Base-by-base conservation (phyloP, 768 basidiomycete species). In the Grammothele lineata region DNA sequence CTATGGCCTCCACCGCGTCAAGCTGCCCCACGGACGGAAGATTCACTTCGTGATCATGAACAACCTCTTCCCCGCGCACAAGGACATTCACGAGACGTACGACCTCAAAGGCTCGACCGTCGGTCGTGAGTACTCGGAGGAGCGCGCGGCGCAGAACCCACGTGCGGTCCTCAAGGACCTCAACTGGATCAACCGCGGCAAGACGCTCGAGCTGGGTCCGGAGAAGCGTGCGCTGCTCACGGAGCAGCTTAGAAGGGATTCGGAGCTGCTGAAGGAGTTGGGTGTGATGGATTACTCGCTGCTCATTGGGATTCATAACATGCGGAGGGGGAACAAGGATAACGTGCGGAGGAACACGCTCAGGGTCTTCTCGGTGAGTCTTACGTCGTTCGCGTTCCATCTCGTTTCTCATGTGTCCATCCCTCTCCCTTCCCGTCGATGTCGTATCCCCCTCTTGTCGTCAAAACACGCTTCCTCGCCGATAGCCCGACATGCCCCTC, bases 21-120 rank as follows among this genome's bases (percentile, higher is more conserved):
- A 99, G 70, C 78, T 99, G 0, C 96, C 96, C 0, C 76, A 79
- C 27, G 96, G 96, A 0, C 71, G 77, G 37, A 99, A 99, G 70
- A 99, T 99, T 43, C 96, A 99, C 65, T 99, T 99, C 62, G 92
- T 98, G 45, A 96, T 99, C 68, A 97, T 98, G 93, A 99, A 98
- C 73, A 99, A 99, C 65, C 77, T 99, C 23, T 97, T 99, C 69
- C 95, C 96, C 0, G 87, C 96, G 0, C 95, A 98, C 68, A 83
- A 92, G 55, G 96, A 99, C 64, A 77, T 98, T 35, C 96, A 99
- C 67, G 96, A 97, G 71, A 95, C 94, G 24, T 98, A 88, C 61
- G 95, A 99, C 65, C 75, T 98, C 55, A 98, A 99, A 64, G 95
- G 94, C 2, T 91, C 87, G 38, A 93, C 94, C 0, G 81, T 95